Conservation (phyloP, 2,329 filamentous ascomycete species). For the Colletotrichum caudatum region DNA sequence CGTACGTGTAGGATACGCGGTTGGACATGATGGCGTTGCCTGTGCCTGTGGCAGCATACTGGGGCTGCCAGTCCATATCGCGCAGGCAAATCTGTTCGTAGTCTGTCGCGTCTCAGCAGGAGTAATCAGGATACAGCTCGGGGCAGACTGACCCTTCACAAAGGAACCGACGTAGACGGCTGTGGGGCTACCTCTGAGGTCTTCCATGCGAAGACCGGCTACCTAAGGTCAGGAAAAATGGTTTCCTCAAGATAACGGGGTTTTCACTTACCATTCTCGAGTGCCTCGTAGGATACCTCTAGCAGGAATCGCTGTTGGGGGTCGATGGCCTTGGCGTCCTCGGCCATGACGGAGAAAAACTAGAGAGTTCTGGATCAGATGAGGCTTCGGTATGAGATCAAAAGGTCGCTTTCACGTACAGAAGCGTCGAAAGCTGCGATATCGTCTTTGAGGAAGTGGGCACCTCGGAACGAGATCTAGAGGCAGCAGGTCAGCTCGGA, state of each 20-base stretch:
- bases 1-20: slow-evolving; percentile 66
- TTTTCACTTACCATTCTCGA: slow-evolving; percentile 59
- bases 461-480: slow-evolving; percentile 61
- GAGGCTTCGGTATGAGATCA: not conserved
- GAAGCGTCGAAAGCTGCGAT: slow-evolving; percentile 62
- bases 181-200: slow-evolving; percentile 58
- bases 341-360: slow-evolving; percentile 64
- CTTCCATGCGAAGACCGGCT: slow-evolving; percentile 60
- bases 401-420: slow-evolving; percentile 49
- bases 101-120: slow-evolving; percentile 50
- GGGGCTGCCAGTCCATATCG: slow-evolving; percentile 62
- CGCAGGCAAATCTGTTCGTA: slow-evolving; percentile 64
- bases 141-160: slow-evolving; percentile 56
- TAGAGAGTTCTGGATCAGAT: slow-evolving; percentile 43
- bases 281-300: slow-evolving; percentile 63
- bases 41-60: slow-evolving; percentile 66
- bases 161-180: slow-evolving; percentile 65
- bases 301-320: slow-evolving; percentile 65
- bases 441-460: slow-evolving; percentile 63
- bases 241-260: not conserved
- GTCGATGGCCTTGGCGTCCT: slow-evolving; percentile 65
- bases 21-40: slow-evolving; percentile 67
- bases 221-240: not conserved
- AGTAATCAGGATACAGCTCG: slow-evolving; percentile 8
- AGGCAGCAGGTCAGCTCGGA: slow-evolving; percentile 35